Evolutionary conservation across 257 asterid species (phyloP), one percentile per base, ranked within the genome.

Genomic region (Solanum bukasovii): DNA sequence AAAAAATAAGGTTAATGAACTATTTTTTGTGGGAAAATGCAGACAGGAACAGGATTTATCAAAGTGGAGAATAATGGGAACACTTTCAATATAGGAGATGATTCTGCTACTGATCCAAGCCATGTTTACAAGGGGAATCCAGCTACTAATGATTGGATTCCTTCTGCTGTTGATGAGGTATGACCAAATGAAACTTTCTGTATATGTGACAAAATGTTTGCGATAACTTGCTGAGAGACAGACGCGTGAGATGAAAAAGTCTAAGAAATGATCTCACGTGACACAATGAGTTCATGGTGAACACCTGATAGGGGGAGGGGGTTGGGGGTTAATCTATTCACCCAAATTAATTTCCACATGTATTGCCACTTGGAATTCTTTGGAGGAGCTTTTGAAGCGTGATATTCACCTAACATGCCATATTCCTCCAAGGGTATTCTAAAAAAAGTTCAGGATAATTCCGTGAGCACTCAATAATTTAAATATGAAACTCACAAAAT

Each of bases 101-200:
- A 96, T 63, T 75, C 93, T 75, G 85, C 61, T 29, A 27, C 89
- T 68, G 95, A 95, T 67, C 70, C 99, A 95, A 63, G 92, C 90
- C 88, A 91, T 49, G 44, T 96, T 0, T 40, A 87, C 94, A 93
- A 63, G 88, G 98, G 99, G 34, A 97, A 97, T 90, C 99, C 99
- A 87, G 99, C 99, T 38, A 97, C 99, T 23, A 97, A 97, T 89
- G 99, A 97, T 33, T 97, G 99, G 99, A 93, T 92, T 90, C 99
- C 98, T 2, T 89, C 97, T 27, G 38, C 93, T 81, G 70, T 70
- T 68, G 91, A 89, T 46, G 61, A 20, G 94, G 98, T 94, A 90
- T n/a, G 25, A 7, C 20, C 27, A 77, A 49, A 42, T 59, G 56
- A 20, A 84, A 37, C 56, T 65, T 21, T 35, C 38, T 9, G 6